These are phyloP conservation scores for Magnaporthiopsis incrustans DNA, from an alignment of 2,329 filamentous ascomycete species.

Conservation along the genomic window DNA sequence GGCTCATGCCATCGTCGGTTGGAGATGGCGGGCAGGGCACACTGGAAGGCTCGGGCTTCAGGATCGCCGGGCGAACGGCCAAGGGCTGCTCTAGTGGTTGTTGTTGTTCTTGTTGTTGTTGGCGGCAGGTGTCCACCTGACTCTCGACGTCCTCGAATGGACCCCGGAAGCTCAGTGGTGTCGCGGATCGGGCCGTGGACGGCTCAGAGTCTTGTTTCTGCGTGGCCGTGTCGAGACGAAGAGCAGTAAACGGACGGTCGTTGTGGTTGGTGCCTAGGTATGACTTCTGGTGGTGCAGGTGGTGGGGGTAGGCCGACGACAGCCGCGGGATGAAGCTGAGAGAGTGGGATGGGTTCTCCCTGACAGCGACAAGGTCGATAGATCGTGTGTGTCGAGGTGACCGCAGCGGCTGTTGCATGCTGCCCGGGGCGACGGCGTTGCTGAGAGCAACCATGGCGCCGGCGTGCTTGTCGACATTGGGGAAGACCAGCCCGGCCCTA, in stretches of 20 bases:
- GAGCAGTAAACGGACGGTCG: constrained; percentile 40
- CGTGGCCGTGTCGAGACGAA: constrained; percentile 26
- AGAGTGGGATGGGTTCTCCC: neutral
- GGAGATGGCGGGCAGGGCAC: constrained; percentile 38
- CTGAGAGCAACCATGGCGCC: constrained; percentile 57
- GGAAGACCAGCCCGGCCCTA: constrained; percentile 43
- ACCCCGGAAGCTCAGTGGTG: neutral
- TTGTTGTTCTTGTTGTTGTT: neutral
- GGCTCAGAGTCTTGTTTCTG: neutral
- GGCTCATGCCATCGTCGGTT: constrained; percentile 25
- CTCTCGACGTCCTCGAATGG: neutral
- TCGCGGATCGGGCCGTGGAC: neutral
- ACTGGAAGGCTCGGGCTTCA: constrained; percentile 20
- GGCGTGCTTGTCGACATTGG: constrained; percentile 54
- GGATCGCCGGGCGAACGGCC: constrained; percentile 11
- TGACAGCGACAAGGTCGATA: constrained; percentile 26
- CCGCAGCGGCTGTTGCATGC: constrained; percentile 37
- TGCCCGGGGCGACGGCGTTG: constrained; percentile 54
- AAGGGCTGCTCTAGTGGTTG: constrained; percentile 17
- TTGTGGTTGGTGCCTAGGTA: constrained; percentile 36
- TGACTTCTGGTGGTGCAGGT: constrained; percentile 35
- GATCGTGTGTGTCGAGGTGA: constrained; percentile 40
- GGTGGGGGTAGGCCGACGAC: constrained; percentile 26
- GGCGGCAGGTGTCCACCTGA: neutral
- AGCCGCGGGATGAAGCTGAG: constrained; percentile 23